Percentiles rank a stretch among this genome's conserved stretches.
phyloP scores from a whole-genome alignment of 345 rosid genomes.

The Eucalyptus polybractea region DNA sequence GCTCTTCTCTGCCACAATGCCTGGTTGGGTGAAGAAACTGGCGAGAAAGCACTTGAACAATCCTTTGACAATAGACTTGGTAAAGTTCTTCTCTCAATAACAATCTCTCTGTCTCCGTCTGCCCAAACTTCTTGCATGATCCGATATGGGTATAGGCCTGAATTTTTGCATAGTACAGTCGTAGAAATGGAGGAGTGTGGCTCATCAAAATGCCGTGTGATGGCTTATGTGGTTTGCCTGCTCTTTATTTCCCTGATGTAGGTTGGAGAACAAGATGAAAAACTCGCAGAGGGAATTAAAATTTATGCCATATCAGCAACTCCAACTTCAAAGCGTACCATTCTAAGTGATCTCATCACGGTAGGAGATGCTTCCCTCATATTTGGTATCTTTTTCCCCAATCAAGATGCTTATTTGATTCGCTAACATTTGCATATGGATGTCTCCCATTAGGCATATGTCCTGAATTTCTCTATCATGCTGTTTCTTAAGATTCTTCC shows the following conservation, averaged over 20 bases:
- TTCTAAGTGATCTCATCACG: slow-evolving; percentile 85
- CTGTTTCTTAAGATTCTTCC: not conserved
- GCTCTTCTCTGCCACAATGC: slow-evolving; percentile 99
- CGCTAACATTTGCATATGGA: not conserved
- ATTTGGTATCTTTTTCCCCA: not conserved
- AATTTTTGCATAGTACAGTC: not conserved
- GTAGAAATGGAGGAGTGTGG: not conserved
- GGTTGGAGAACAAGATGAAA: slow-evolving; percentile 97
- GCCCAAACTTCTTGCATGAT: not conserved
- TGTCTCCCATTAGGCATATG: not conserved
- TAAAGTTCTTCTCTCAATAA: slow-evolving; percentile 2
- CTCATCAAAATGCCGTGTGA: not conserved
- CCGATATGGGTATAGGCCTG: not conserved
- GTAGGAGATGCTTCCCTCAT: slow-evolving; percentile 19
- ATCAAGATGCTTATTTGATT: not conserved
- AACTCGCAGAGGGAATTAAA: slow-evolving; percentile 92
- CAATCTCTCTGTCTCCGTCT: not conserved
- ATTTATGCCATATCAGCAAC: slow-evolving; percentile 75
- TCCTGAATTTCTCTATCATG: not conserved
- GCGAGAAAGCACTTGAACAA: slow-evolving; percentile 81
- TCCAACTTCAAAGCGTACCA: slow-evolving; percentile 64
- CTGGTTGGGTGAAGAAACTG: slow-evolving; percentile 89
- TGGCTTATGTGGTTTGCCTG: not conserved
- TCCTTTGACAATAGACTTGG: slow-evolving; percentile 91
- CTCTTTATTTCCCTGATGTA: slow-evolving; percentile 1